These are phyloP conservation scores for Aspergillus niger DNA, from an alignment of 2,329 filamentous ascomycete genomes.

Conservation along the genomic window DNA sequence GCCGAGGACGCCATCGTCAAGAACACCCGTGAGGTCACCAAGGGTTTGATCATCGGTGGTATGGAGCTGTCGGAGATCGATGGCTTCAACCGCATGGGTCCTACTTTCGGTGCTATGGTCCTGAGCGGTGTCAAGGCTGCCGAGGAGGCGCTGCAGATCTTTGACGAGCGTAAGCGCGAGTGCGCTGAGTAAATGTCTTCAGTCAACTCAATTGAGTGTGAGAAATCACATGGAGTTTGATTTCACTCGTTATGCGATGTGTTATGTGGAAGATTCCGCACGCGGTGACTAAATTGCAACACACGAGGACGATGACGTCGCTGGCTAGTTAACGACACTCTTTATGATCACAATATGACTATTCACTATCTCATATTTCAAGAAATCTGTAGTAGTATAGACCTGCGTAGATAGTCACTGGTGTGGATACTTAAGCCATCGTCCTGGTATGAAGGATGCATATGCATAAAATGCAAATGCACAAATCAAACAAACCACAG, in stretches of 20 bases:
- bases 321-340: background rate
- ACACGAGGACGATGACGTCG: background rate
- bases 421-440: too few relatives aligned
- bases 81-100: slow-evolving; percentile 87
- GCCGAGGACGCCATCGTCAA: slow-evolving; percentile 95
- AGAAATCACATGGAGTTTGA: too few relatives aligned
- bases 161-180: slow-evolving; percentile 75
- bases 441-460: too few relatives aligned
- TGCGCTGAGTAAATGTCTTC: slow-evolving; percentile 55
- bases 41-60: slow-evolving; percentile 86
- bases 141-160: slow-evolving; percentile 78
- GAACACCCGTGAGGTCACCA: slow-evolving; percentile 82
- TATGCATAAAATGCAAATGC: too few relatives aligned
- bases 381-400: background rate
- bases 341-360: background rate
- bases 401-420: too few relatives aligned
- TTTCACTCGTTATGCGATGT: background rate
- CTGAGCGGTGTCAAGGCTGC: slow-evolving; percentile 87
- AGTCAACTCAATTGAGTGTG: too few relatives aligned
- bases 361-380: too few relatives aligned
- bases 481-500: too few relatives aligned
- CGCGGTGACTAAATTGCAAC: background rate
- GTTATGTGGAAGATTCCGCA: background rate
- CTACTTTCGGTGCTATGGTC: slow-evolving; percentile 87
- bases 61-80: slow-evolving; percentile 94